Base-by-base conservation (phyloP, 2,329 filamentous ascomycete genomes). In the Fusarium verticillioides region DNA sequence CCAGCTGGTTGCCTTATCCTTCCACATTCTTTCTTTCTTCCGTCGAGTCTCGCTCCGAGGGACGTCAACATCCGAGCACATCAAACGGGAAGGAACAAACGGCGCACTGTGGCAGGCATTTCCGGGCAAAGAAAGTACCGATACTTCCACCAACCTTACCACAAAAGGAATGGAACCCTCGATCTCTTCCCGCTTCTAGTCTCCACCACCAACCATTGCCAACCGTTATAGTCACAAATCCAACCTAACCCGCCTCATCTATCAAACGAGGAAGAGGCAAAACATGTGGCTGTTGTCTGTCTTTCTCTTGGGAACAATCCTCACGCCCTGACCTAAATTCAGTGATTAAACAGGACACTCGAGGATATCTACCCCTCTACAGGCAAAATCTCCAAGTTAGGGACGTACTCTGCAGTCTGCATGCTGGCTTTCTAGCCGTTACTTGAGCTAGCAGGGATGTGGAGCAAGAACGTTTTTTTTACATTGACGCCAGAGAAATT, bases 101-200 rank as follows among this genome's bases (percentile, higher is more conserved):
- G 58, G 42, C 75, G 71, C 71, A 77, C 73, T 76, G 75, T 75
- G 66, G 46, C 68, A 75, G 65, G 68, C 64, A 64, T 69, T 39
- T 46, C 43, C 19, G 36, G 34, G n/a, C 23, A 21, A 74, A 64
- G 75, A 21, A 74, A 64, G 75, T 77, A 77, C 70, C 65, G 65
- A 66, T 77, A 77, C 75, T 69, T 73, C 60, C 65, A 53, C 39
- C 32, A 60, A 28, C 50, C 66, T 69, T 69, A 60, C 52, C 52
- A 65, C 52, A 65, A 70, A 69, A 65, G 42, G 65, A 64, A 69
- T 69, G 73, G 69, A 70, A 63, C 67, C 59, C 70, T 66, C 64
- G 74, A 72, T 75, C 71, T 72, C 69, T 53, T 74, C 69, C 71
- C 67, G 67, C 30, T 53, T 75, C 70, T 69, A 73, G 54, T 62